Conservation (phyloP, 768 basidiomycete species). For the Termitomyces sp. region DNA sequence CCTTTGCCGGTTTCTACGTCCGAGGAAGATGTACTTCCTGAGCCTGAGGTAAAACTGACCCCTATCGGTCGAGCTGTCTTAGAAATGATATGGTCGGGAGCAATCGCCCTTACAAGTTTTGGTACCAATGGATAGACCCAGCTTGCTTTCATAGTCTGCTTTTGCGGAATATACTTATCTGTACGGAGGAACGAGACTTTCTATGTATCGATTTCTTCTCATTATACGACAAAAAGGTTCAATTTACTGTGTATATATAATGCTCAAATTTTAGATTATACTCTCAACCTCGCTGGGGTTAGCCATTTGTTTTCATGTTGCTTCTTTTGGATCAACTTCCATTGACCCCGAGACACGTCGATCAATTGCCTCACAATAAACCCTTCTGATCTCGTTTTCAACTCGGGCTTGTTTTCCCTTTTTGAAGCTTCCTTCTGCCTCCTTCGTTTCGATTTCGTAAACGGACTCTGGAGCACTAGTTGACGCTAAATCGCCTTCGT, state of each 20-base stretch:
- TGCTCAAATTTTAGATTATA: background rate
- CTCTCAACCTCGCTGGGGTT: background rate
- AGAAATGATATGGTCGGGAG: conserved; percentile 53
- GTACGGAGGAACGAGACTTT: background rate
- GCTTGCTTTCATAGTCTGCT: background rate
- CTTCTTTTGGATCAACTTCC: no score
- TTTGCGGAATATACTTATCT: background rate
- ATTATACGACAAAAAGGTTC: background rate
- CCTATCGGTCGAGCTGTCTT: conserved; percentile 49
- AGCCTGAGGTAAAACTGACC: conserved; percentile 40
- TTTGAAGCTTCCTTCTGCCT: background rate
- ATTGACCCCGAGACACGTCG: background rate
- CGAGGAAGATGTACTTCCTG: conserved; percentile 36
- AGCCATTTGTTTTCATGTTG: no score
- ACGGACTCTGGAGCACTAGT: background rate
- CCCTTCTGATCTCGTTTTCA: background rate
- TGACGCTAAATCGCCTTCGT: background rate
- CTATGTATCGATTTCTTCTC: background rate
- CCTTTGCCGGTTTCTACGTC: conserved; percentile 15
- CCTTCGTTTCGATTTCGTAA: background rate
- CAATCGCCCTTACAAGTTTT: conserved; percentile 48
- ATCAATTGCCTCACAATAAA: background rate
- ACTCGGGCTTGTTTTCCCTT: background rate
- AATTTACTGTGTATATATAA: no score
- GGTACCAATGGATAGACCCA: conserved; percentile 19